Base-by-base conservation (phyloP, 768 basidiomycete genomes). In the Panus rudis region DNA sequence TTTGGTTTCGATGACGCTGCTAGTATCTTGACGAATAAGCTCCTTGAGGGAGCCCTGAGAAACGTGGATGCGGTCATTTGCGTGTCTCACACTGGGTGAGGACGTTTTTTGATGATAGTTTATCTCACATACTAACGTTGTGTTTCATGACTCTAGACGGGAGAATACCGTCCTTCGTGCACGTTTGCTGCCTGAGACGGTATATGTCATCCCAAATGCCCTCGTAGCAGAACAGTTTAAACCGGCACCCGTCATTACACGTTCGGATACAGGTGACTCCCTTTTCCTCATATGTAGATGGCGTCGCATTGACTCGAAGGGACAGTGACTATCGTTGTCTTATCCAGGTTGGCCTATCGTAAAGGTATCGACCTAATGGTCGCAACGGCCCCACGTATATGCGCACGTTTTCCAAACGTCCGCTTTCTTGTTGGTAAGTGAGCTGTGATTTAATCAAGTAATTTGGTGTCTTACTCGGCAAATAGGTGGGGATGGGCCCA, bases 1-100 rank as follows among this genome's bases (percentile, higher is more conserved):
- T 98, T 98, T 53, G 94, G 92, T 2, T 92, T 99, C 56, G 93
- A 90, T 24, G 93, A 97, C 57, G 93, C 96, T 13, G 93, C 92
- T 1, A 92, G 93, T 52, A 94, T 99, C 30, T 69, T 97, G 50
- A 97, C 96, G 4, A 99, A 99, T 68, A 99, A 99, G 61, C 75
- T 99, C 25, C 69, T 98, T 30, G 85, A 79, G 10, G 92, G 78
- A 4, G 83, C 87, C 2, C 67, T 99, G 56, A 77, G 81, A 47
- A 92, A 94, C 58, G 89, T 93, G 0, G 94, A 98, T 52, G 91
- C 84, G 0, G 90, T 88, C 1, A 92, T 98, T 20, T 97, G 92
- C 53, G 96, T 98, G 37, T 94, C 92, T 6, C 87, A 98, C 63
- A 97, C 93, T 0, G 92, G 94, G 94, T 91, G n/a, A 57, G 41